Evolutionary conservation across 345 rosid genomes (phyloP), one percentile per base, ranked within the genome.

Genomic region (Eucalyptus guilfoylei): DNA sequence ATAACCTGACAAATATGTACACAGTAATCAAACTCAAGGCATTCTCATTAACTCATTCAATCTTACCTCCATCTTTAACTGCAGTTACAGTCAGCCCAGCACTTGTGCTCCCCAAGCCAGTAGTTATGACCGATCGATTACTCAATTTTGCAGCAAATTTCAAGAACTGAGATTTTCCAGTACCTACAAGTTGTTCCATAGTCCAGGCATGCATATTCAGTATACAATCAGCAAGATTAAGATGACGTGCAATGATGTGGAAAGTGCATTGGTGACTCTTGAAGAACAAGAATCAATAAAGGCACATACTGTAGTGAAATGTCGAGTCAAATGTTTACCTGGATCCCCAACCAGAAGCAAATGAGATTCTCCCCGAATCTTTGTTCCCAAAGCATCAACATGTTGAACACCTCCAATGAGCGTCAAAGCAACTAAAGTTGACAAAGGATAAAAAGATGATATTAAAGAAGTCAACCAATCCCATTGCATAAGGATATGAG

Each of bases 61-160:
- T 85, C 42, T 64, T 89, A 97, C 99, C 99, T 88, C 97, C 98
- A 93, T 97, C 99, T 92, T 97, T 97, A 86, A 97, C 98, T 37
- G 99, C 99, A 91, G 98, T 97, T 52, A 97, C 98, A 60, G 99
- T 97, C 95, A 97, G 92, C 87, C 99, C 99, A 88, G 98, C 99
- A 94, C 99, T 96, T 32, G 99, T 96, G 92, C 99, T 97, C 90
- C 99, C 99, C 92, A 97, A 89, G 58, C 99, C 99, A 64, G 99
- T 97, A 86, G 98, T 97, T 87, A 97, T 97, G 85, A 97, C 98
- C 72, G 98, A 96, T 88, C 98, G 93, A 92, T 95, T 97, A 93
- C 99, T 95, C 90, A 97, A 93, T 88, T 97, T 97, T 88, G 98
- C 98, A 87, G 99, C 97, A 95, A 96, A 97, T 93, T 97, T 97